Percentiles rank a stretch among this genome's conserved stretches.
These are phyloP conservation scores for Turritis glabra DNA, from an alignment of 345 rosid species.

Conservation along the genomic window DNA sequence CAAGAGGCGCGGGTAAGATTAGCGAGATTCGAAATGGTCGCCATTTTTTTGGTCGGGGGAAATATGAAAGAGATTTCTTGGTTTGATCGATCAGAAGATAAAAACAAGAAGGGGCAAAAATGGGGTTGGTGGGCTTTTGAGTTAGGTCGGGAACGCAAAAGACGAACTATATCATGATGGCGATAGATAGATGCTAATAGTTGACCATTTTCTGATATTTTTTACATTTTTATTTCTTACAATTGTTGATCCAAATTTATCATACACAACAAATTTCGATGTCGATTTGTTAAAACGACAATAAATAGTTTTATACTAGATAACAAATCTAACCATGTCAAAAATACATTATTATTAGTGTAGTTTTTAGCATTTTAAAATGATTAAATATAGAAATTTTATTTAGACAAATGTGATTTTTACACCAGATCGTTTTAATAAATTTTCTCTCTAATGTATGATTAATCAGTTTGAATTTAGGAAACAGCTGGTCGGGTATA, in stretches of 20 bases:
- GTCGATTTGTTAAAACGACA: neutral
- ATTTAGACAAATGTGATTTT: neutral
- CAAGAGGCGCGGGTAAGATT: conserved; percentile 44
- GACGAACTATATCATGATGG: conserved; percentile 4
- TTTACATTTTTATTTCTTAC: neutral
- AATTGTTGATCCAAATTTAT: neutral
- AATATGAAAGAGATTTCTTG: conserved; percentile 19
- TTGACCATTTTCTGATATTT: conserved; percentile 7
- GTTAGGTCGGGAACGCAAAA: conserved; percentile 32
- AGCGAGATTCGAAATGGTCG: conserved; percentile 79
- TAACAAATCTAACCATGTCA: neutral
- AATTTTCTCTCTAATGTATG: too few species aligned
- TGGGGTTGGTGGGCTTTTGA: conserved; percentile 37
- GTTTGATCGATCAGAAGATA: conserved; percentile 28
- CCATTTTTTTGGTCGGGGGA: conserved; percentile 43
- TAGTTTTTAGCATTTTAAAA: too few species aligned
- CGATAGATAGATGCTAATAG: neutral
- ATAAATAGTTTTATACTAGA: neutral
- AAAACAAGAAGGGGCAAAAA: neutral
- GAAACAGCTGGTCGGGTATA: neutral
- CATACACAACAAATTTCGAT: neutral
- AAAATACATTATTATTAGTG: neutral
- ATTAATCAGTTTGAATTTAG: neutral
- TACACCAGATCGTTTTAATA: too few species aligned
- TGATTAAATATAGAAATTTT: neutral